Evolutionary conservation across 345 rosid species (phyloP), one percentile per base, ranked within the genome.

Genomic region (Mallotus nudiflorus): DNA sequence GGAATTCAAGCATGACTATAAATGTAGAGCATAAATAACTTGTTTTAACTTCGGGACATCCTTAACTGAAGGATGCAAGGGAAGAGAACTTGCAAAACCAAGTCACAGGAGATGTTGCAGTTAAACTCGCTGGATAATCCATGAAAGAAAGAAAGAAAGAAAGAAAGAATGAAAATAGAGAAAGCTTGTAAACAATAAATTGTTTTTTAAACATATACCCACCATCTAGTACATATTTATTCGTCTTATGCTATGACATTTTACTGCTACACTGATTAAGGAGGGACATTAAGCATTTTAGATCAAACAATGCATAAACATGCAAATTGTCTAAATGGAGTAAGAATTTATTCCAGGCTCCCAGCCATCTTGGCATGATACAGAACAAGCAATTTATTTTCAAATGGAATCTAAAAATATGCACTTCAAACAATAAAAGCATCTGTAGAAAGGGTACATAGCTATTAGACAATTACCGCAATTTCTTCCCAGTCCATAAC

Each of bases 401-500:
- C 6, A 24, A 19, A 50, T 28, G n/a, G 20, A 22, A 49, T 9
- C 59, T 35, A 25, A 66, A 50, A 6, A 22, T 15, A 15, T 44
- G 33, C 3, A 45, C 9, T 16, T 64, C 19, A 9, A 42, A 20
- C 4, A 9, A 37, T 3, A 5, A 59, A 14, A 29, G 65, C 49
- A 65, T 33, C 31, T 58, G 29, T 72, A 65, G 62, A 61, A 49
- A 58, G 56, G 72, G 3, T 8, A 62, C 22, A 9, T 55, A 63
- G 67, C 52, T 58, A 55, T 56, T n/a, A 39, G 62, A 15, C 31
- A 28, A 72, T 70, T 82, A 87, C 92, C 88, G 73, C 25, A 71
- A 57, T 73, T 73, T 6, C 77, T 63, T 66, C 70, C 72, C 70
- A 80, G 78, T 74, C 77, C 79, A 77, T 57, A 80, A 65, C 83